Percentiles rank a stretch among this genome's conserved stretches.
Conservation (phyloP, 257 asterid species). For the Petunia secreta region DNA sequence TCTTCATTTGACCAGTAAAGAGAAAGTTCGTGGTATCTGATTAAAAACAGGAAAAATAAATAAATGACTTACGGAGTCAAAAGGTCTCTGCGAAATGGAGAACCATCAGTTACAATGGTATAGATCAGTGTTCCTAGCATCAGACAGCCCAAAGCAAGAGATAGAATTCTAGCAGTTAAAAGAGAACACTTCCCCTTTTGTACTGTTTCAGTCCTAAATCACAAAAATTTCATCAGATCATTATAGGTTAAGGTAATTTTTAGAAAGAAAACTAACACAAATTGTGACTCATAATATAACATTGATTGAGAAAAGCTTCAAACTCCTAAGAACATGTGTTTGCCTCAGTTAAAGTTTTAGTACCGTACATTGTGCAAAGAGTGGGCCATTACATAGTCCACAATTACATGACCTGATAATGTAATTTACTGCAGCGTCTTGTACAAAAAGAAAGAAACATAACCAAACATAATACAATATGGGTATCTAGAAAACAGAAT, state of each 20-base stretch:
- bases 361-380: neutral
- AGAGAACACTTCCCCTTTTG: slow-evolving; percentile 53
- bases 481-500: neutral
- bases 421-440: neutral
- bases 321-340: neutral
- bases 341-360: slow-evolving; percentile 7
- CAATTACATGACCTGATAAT: neutral
- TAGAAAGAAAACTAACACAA: neutral
- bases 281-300: neutral
- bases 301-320: neutral
- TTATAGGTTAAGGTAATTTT: slow-evolving; percentile 6
- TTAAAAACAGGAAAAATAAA: neutral
- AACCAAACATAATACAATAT: neutral
- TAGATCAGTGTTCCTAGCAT: slow-evolving; percentile 74
- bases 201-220: slow-evolving; percentile 51
- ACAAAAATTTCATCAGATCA: slow-evolving; percentile 15
- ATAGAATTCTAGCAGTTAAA: slow-evolving; percentile 56
- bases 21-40: neutral
- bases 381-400: neutral
- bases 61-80: slow-evolving; percentile 67
- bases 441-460: slow-evolving; percentile 2
- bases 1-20: neutral
- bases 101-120: slow-evolving; percentile 66
- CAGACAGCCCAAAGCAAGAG: slow-evolving; percentile 63
- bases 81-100: slow-evolving; percentile 72